Evolutionary conservation across 306 rosid species (phyloP).

Genomic region (Cicer cuneatum): DNA sequence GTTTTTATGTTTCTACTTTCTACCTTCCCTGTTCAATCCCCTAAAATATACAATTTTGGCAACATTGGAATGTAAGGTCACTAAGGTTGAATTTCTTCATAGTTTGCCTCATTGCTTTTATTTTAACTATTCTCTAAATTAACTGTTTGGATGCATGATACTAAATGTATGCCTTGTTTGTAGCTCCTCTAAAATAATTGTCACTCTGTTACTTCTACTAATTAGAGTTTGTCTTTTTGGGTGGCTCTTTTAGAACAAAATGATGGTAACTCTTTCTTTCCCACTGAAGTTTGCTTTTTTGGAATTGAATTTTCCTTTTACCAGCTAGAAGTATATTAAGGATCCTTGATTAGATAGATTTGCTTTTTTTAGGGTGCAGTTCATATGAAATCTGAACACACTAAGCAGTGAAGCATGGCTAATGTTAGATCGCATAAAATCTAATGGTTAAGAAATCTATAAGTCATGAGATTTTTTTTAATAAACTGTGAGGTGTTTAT

Average conservation of each 20-base stretch:
- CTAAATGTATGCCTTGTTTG: background rate
- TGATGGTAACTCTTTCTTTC: slow-evolving; percentile 18
- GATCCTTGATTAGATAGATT: slow-evolving; percentile 26
- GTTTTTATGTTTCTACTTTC: background rate
- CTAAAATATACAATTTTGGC: background rate
- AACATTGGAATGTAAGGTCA: background rate
- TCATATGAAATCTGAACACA: slow-evolving; percentile 21
- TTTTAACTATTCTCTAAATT: background rate
- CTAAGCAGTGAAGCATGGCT: slow-evolving; percentile 7
- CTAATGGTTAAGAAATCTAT: slow-evolving; percentile 8
- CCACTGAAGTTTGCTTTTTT: slow-evolving; percentile 20
- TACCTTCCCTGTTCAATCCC: background rate
- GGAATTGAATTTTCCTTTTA: slow-evolving; percentile 17
- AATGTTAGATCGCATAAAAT: slow-evolving; percentile 25
- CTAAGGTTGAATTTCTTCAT: background rate
- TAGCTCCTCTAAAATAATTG: slow-evolving; percentile 13
- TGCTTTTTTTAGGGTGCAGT: slow-evolving; percentile 8
- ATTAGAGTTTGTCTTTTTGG: slow-evolving; percentile 9
- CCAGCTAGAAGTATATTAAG: slow-evolving; percentile 11
- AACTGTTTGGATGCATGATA: slow-evolving; percentile 27
- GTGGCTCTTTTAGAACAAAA: slow-evolving; percentile 31
- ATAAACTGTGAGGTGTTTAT: slow-evolving; percentile 15
- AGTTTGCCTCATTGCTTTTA: slow-evolving; percentile 7
- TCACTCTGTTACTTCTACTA: slow-evolving; percentile 22
- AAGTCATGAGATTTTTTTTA: slow-evolving; percentile 28